Percentiles rank a stretch among this genome's conserved stretches.
Conservation (phyloP, 2,329 filamentous ascomycete species). For the Colletotrichum sp. region DNA sequence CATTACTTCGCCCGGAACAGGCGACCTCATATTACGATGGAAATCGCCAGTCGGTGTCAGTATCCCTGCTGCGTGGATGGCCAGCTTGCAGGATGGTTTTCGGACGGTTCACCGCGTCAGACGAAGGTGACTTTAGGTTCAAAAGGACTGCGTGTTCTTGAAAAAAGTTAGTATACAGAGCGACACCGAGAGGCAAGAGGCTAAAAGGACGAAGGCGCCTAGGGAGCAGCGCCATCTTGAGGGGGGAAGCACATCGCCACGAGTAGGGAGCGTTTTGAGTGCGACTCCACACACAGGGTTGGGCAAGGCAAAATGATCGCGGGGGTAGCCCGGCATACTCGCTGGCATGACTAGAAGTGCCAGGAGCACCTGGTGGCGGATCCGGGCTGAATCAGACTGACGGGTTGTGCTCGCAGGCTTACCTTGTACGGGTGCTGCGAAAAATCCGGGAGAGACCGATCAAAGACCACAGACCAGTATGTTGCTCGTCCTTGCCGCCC, state of each 20-base stretch:
- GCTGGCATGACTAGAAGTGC: conserved; percentile 19
- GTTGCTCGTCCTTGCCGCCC: conserved; percentile 13
- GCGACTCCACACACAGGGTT: conserved; percentile 3
- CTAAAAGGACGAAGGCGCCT: not conserved
- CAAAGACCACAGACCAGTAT: conserved; percentile 16
- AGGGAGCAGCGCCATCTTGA: not conserved
- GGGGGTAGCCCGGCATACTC: conserved; percentile 3
- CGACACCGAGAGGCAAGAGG: not conserved
- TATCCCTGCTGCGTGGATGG: conserved; percentile 14
- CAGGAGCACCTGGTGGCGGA: conserved; percentile 18
- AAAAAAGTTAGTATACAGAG: not conserved
- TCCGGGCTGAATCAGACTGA: conserved; percentile 12
- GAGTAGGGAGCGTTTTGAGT: conserved; percentile 14
- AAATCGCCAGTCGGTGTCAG: conserved; percentile 6
- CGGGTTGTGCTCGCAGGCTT: conserved; percentile 12
- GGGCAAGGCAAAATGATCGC: not conserved
- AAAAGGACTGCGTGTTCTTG: conserved; percentile 3
- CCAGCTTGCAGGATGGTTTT: conserved; percentile 16
- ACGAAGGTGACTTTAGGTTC: conserved; percentile 20
- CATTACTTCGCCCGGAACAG: conserved; percentile 54
- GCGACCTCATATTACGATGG: conserved; percentile 43
- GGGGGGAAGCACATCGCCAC: conserved; percentile 12
- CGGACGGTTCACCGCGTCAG: conserved; percentile 11
- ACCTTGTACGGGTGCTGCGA: conserved; percentile 12
- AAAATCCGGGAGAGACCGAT: conserved; percentile 16